These are phyloP conservation scores for Salix arbutifolia DNA, from an alignment of 345 rosid species.

Conservation along the genomic window DNA sequence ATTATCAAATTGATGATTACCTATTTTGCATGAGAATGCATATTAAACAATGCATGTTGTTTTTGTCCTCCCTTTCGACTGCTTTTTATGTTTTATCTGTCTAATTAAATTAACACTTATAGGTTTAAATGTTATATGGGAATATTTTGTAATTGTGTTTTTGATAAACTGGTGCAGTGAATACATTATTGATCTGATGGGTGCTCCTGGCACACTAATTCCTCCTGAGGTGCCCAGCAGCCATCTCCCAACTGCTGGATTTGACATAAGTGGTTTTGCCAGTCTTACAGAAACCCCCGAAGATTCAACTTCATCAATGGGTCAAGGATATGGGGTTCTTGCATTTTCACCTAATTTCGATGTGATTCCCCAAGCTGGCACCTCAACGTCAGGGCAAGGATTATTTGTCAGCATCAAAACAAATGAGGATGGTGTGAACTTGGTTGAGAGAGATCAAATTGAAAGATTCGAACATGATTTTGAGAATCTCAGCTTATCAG, in stretches of 20 bases:
- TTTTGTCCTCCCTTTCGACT: slow-evolving; percentile 2
- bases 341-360: slow-evolving; percentile 28
- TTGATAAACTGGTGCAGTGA: slow-evolving; percentile 56
- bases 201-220: slow-evolving; percentile 90
- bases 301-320: slow-evolving; percentile 33
- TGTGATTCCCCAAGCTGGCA: slow-evolving; percentile 17
- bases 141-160: slow-evolving; percentile 10
- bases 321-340: slow-evolving; percentile 31
- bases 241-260: slow-evolving; percentile 50
- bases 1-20: neutral
- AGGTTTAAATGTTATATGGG: slow-evolving; percentile 6
- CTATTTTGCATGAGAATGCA: neutral
- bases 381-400: slow-evolving; percentile 30
- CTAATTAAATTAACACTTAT: slow-evolving; percentile 1
- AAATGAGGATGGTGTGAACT: slow-evolving; percentile 28
- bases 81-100: neutral
- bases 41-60: neutral
- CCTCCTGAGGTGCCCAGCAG: slow-evolving; percentile 84
- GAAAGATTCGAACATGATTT: slow-evolving; percentile 64
- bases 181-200: slow-evolving; percentile 93
- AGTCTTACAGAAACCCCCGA: slow-evolving; percentile 34
- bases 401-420: slow-evolving; percentile 33
- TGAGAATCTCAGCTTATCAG: slow-evolving; percentile 48
- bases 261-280: slow-evolving; percentile 42
- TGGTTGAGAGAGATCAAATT: slow-evolving; percentile 44